phyloP scores from a whole-genome alignment of 345 rosid genomes.

The Noccaea caerulescens region DNA sequence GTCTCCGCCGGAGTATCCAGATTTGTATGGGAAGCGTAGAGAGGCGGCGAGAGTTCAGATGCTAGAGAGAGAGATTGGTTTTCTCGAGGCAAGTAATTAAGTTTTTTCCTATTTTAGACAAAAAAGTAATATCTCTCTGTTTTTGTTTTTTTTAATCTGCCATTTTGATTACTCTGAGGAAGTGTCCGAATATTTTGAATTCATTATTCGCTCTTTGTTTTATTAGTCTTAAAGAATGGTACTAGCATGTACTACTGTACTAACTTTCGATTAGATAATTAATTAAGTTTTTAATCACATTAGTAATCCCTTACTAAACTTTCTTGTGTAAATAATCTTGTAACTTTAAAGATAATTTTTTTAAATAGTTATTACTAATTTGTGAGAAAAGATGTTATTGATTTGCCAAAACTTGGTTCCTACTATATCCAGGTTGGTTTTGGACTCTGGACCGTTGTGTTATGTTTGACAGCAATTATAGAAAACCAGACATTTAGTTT shows the following conservation, averaged over 20 bases:
- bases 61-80: slow-evolving; percentile 88
- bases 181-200: slow-evolving; percentile 40
- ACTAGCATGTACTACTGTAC: background rate
- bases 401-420: slow-evolving; percentile 39
- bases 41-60: slow-evolving; percentile 82
- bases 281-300: background rate
- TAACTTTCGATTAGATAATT: slow-evolving; percentile 9
- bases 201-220: slow-evolving; percentile 23
- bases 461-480: slow-evolving; percentile 37
- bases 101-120: too few species aligned
- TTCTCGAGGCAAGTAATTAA: slow-evolving; percentile 68
- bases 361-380: background rate
- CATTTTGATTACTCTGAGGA: slow-evolving; percentile 40
- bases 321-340: background rate
- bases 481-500: slow-evolving; percentile 33
- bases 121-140: background rate
- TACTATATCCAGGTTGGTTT: slow-evolving; percentile 48
- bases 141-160: slow-evolving; percentile 25
- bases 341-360: background rate
- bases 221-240: background rate
- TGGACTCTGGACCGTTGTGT: slow-evolving; percentile 44
- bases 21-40: slow-evolving; percentile 88
- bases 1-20: slow-evolving; percentile 94
- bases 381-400: slow-evolving; percentile 15
- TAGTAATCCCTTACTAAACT: background rate